Evolutionary conservation across 2,329 filamentous ascomycete species (phyloP).

Genomic region (Ophiosphaerella herpotricha): DNA sequence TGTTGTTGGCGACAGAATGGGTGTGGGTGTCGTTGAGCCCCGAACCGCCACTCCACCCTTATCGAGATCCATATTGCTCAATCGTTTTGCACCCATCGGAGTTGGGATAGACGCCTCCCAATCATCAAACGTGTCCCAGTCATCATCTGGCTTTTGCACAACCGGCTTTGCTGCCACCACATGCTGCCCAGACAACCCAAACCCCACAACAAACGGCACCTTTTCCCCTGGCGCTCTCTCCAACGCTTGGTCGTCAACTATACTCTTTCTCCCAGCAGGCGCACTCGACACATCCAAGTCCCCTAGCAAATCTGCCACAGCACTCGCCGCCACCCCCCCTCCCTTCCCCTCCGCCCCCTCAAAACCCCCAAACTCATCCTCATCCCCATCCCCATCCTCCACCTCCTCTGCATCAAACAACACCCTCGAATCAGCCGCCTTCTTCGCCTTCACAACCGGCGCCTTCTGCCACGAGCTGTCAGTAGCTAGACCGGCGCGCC

Average conservation of each 20-base stretch:
- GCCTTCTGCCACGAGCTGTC: constrained; percentile 30
- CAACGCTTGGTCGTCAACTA: neutral
- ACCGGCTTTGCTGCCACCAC: constrained; percentile 3
- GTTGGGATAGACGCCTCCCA: constrained; percentile 45
- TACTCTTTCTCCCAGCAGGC: constrained; percentile 5
- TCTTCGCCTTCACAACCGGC: constrained; percentile 37
- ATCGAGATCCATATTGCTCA: constrained; percentile 3
- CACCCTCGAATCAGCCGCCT: constrained; percentile 43
- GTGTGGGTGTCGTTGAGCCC: constrained; percentile 10
- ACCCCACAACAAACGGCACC: constrained; percentile 15
- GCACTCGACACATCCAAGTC: constrained; percentile 29
- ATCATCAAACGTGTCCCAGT: constrained; percentile 55
- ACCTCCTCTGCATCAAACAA: constrained; percentile 48
- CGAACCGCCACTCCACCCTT: constrained; percentile 2
- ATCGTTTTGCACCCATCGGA: constrained; percentile 10
- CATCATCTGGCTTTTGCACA: constrained; percentile 33
- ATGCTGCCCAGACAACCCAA: constrained; percentile 8
- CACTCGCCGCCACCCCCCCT: constrained; percentile 3
- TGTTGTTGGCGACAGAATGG: constrained; percentile 25
- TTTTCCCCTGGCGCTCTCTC: constrained; percentile 9
- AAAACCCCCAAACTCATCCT: constrained; percentile 47
- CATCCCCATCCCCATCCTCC: constrained; percentile 35
- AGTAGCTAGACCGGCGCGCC: constrained; percentile 6
- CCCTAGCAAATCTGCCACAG: constrained; percentile 32
- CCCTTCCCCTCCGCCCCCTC: constrained; percentile 26